Evolutionary conservation across 306 rosid species (phyloP).

Genomic region (Coriaria nepalensis): DNA sequence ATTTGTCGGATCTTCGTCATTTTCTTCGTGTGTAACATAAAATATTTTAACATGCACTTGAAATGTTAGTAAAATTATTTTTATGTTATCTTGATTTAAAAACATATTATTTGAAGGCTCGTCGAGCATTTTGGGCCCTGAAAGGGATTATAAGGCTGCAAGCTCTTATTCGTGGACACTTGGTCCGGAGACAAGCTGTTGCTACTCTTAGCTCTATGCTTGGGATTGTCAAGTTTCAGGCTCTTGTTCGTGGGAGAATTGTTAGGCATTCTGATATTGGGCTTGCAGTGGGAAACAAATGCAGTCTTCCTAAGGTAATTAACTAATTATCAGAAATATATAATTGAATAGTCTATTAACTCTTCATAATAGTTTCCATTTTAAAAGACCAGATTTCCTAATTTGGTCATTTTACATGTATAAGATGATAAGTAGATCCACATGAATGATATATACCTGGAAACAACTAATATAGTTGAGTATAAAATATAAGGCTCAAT

Average conservation of each 20-base stretch:
- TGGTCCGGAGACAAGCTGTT: conserved; percentile 96
- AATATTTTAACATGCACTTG: no score
- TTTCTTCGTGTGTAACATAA: no score
- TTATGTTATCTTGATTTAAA: conserved; percentile 5
- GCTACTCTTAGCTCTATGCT: conserved; percentile 70
- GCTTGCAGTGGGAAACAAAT: conserved; percentile 47
- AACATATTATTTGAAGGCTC: conserved; percentile 67
- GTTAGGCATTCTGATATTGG: conserved; percentile 58
- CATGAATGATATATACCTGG: no score
- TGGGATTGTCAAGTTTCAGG: conserved; percentile 82
- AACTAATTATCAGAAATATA: no score
- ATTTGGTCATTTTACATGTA: no score
- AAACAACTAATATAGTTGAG: no score
- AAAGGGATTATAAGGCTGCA: conserved; percentile 99
- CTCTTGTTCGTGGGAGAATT: conserved; percentile 56
- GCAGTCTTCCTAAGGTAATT: conserved; percentile 14
- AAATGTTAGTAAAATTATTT: not conserved
- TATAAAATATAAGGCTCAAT: no score
- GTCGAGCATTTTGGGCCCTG: conserved; percentile 88
- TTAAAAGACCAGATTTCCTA: no score
- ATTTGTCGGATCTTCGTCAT: no score
- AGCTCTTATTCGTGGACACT: conserved; percentile 98
- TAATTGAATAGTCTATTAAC: no score
- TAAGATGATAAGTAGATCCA: no score
- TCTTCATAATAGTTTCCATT: no score